Evolutionary conservation across 1,139 yeast species (phyloP).

Genomic region (Suhomyces anneliseae): DNA sequence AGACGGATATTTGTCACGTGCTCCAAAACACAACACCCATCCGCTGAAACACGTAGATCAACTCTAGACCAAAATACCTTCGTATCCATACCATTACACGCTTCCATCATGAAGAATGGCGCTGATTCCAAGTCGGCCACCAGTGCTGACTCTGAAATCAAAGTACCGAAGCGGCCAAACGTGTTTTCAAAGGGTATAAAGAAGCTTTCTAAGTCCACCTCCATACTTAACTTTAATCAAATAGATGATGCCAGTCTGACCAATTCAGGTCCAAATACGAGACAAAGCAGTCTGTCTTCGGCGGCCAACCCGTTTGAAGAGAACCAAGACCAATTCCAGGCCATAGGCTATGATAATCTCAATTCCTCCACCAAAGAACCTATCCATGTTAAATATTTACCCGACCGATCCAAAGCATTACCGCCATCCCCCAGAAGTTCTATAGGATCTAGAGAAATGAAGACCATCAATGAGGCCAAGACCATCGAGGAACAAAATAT

Average conservation of each 20-base stretch:
- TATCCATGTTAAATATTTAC: conserved; percentile 31
- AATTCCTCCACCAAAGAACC: conserved; percentile 28
- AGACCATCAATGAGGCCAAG: conserved; percentile 1
- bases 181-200: conserved; percentile 19
- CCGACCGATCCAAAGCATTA: conserved; percentile 16
- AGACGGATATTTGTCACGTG: conserved; percentile 6
- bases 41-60: neutral
- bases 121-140: conserved; percentile 4
- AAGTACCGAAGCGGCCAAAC: conserved; percentile 11
- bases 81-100: neutral
- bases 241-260: conserved; percentile 3
- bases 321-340: conserved; percentile 26
- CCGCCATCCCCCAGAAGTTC: conserved; percentile 17
- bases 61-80: neutral
- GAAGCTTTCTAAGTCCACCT: conserved; percentile 18
- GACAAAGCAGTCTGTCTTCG: conserved; percentile 2
- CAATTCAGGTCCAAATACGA: conserved; percentile 4
- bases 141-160: conserved; percentile 4
- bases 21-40: neutral
- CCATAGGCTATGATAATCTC: conserved; percentile 35
- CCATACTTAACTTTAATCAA: conserved; percentile 15
- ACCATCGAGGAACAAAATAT: neutral
- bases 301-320: conserved; percentile 1
- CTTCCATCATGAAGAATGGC: conserved; percentile 12
- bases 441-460: conserved; percentile 13